Conservation (phyloP, 2,329 filamentous ascomycete species). For the Periconia sp. region DNA sequence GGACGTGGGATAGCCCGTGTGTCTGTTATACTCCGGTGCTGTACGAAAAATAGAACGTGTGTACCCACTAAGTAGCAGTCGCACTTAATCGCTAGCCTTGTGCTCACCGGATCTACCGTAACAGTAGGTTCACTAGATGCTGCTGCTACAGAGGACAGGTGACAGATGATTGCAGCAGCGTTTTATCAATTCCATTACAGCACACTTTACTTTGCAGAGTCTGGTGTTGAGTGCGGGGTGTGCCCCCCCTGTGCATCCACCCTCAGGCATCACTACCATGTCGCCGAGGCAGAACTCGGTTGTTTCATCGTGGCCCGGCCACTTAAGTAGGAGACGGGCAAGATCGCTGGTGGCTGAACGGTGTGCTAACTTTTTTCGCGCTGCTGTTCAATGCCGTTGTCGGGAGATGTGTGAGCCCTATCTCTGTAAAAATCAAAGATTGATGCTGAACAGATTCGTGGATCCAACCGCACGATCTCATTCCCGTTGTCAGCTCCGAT, state of each 20-base stretch:
- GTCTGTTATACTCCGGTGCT: neutral
- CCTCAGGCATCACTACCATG: neutral
- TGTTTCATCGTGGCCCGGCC: neutral
- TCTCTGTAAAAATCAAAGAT: too few species aligned
- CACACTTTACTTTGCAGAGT: neutral
- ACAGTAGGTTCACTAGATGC: neutral
- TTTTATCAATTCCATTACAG: neutral
- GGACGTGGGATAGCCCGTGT: neutral
- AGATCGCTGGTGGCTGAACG: conserved; percentile 1
- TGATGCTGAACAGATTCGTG: too few species aligned
- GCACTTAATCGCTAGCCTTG: neutral
- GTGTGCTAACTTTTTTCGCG: neutral
- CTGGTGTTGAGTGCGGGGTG: neutral
- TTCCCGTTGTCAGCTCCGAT: too few species aligned
- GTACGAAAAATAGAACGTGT: neutral
- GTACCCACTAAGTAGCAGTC: too few species aligned
- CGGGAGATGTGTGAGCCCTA: neutral
- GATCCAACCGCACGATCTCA: too few species aligned
- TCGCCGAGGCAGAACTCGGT: neutral
- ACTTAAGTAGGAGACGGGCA: neutral
- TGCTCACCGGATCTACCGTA: neutral
- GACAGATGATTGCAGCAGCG: neutral
- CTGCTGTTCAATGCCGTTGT: neutral
- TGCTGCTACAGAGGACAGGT: neutral
- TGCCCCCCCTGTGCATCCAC: neutral